A percentile compares a stretch with the other conserved stretches of the same genome.
Conservation (phyloP, 306 rosid genomes). For the Cajanus cajan region DNA sequence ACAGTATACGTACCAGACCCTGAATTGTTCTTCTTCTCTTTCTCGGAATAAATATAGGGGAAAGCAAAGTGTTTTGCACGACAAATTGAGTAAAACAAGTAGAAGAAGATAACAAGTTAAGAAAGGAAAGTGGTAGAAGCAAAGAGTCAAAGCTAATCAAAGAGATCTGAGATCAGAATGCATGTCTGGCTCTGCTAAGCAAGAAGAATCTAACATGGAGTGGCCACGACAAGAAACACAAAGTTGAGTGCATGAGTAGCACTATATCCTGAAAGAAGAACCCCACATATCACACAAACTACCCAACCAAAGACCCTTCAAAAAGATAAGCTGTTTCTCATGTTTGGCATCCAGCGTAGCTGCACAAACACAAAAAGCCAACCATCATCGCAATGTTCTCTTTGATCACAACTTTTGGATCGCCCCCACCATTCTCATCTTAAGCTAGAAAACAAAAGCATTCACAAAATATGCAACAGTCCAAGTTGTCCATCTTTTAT, state of each 20-base stretch:
- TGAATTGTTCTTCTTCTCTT: not conserved
- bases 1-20: conserved; percentile 15
- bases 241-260: conserved; percentile 36
- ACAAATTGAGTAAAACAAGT: conserved; percentile 30
- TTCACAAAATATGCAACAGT: not conserved
- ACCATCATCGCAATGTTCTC: conserved; percentile 60
- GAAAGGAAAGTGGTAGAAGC: not conserved
- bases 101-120: conserved; percentile 15
- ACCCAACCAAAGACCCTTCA: conserved; percentile 47
- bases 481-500: not conserved
- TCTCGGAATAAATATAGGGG: not conserved
- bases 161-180: conserved; percentile 37
- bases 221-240: conserved; percentile 41
- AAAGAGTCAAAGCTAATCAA: not conserved
- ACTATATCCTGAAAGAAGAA: conserved; percentile 40
- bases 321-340: conserved; percentile 65
- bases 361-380: conserved; percentile 67
- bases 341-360: conserved; percentile 66
- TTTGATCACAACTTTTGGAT: conserved; percentile 52
- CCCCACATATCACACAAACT: conserved; percentile 42
- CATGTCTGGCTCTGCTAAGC: conserved; percentile 22
- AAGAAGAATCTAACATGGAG: conserved; percentile 36
- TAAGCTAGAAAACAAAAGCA: conserved; percentile 14
- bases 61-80: not conserved
- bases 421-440: conserved; percentile 34